Evolutionary conservation across 176 grass and related monocot species (phyloP), one percentile per base, ranked within the genome.

Genomic region (Oryza rufipogon): DNA sequence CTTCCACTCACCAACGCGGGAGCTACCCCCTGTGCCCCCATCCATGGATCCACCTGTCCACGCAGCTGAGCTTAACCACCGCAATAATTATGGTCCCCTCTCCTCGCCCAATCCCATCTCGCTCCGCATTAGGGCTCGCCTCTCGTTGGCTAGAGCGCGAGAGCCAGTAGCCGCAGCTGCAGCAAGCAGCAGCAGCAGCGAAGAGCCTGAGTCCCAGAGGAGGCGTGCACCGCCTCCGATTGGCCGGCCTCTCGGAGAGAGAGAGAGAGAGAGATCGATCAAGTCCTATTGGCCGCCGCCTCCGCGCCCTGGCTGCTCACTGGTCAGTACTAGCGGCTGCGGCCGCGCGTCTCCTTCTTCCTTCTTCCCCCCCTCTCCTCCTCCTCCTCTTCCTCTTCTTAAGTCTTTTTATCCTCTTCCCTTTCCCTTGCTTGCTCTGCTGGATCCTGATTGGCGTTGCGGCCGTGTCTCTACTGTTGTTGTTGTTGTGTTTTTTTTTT

Each of bases 241-340:
- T 90, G 88, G 83, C 63, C 22, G 6, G 64, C 64, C 64, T 70
- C 39, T 47, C 64, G n/a, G 46, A 34, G 78, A 9, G 23, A 17
- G 63, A 52, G 39, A 61, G 11, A 78, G 33, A 39, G 80, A 30
- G 25, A 13, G 14, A 19, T 5, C 4, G 19, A 33, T 39, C 38
- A 54, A 23, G 83, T 67, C n/a, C 81, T 61, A 90, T 87, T 90
- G 88, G 88, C 80, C 69, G 88, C 73, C 49, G 66, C 81, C 51
- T 65, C 80, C 41, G 67, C 54, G 34, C 60, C 39, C 86, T 66
- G 44, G 30, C 16, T 64, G 68, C 63, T 4, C 74, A 34, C 61
- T 74, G 84, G 84, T 90, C 88, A 83, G 88, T 79, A 64, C 9
- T 64, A 17, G 33, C 26, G 19, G 33, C 79, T 34, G 47, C 19